These are phyloP conservation scores for Panicum miliaceum DNA, from an alignment of 176 grass and related monocot species.

Conservation along the genomic window DNA sequence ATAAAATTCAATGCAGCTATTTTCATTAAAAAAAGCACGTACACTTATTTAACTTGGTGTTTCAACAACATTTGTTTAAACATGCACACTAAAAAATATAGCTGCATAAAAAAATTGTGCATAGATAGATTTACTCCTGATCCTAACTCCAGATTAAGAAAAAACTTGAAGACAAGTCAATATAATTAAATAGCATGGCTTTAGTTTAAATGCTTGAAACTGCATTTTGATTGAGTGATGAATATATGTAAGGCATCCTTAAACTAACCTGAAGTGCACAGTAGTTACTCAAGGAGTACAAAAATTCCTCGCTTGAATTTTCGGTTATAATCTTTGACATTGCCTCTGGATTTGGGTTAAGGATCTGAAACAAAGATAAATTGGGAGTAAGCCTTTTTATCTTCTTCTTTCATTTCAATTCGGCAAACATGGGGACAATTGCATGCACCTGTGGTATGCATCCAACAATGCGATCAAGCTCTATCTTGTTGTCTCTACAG, in stretches of 20 bases:
- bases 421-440: slow-evolving; percentile 24
- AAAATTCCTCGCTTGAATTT: slow-evolving; percentile 96
- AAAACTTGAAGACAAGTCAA: neutral
- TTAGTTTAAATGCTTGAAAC: slow-evolving; percentile 8
- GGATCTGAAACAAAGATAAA: slow-evolving; percentile 66
- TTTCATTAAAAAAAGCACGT: neutral
- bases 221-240: neutral
- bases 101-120: neutral
- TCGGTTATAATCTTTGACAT: slow-evolving; percentile 98
- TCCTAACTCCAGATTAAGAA: neutral
- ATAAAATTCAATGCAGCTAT: neutral
- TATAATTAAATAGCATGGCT: slow-evolving; percentile 19
- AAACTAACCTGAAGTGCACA: slow-evolving; percentile 97
- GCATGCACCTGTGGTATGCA: slow-evolving; percentile 95
- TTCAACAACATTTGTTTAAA: neutral
- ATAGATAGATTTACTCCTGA: neutral
- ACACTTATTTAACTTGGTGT: neutral
- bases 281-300: slow-evolving; percentile 94
- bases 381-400: slow-evolving; percentile 11
- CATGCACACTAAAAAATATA: neutral
- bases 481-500: slow-evolving; percentile 89
- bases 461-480: slow-evolving; percentile 95
- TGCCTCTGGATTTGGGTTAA: slow-evolving; percentile 97
- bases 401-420: neutral
- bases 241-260: slow-evolving; percentile 15